Conservation (phyloP, 306 rosid genomes). For the Pachyrhizus erosus region DNA sequence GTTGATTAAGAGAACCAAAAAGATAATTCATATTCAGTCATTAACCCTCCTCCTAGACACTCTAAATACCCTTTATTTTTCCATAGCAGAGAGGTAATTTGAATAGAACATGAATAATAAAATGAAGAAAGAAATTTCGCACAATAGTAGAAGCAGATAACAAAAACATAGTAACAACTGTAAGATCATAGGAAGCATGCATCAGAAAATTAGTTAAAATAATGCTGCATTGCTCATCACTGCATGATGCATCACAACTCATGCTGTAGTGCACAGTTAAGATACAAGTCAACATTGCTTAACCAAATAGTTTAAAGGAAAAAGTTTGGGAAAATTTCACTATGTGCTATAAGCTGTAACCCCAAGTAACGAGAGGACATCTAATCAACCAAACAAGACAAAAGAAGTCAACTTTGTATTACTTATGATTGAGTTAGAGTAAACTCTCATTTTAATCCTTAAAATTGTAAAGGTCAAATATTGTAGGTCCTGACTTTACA, state of each 20-base stretch:
- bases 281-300: background rate
- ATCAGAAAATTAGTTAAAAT: background rate
- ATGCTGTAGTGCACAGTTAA: background rate
- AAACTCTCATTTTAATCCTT: background rate
- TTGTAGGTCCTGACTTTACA: background rate
- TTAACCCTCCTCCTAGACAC: background rate
- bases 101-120: background rate
- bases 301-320: background rate
- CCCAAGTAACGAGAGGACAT: background rate
- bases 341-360: background rate
- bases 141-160: background rate
- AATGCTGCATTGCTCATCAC: background rate
- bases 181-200: background rate
- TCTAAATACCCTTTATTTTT: slow-evolving; percentile 2
- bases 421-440: background rate
- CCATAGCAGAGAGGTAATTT: background rate
- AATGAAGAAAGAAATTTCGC: background rate
- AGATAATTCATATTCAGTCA: background rate
- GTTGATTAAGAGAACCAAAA: background rate
- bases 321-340: slow-evolving; percentile 6
- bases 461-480: background rate
- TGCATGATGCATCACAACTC: background rate
- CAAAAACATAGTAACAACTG: background rate
- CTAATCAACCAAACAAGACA: slow-evolving; percentile 11
- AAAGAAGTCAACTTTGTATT: background rate